Conservation (phyloP, 495 filamentous ascomycete species). For the Penicillium desertorum region DNA sequence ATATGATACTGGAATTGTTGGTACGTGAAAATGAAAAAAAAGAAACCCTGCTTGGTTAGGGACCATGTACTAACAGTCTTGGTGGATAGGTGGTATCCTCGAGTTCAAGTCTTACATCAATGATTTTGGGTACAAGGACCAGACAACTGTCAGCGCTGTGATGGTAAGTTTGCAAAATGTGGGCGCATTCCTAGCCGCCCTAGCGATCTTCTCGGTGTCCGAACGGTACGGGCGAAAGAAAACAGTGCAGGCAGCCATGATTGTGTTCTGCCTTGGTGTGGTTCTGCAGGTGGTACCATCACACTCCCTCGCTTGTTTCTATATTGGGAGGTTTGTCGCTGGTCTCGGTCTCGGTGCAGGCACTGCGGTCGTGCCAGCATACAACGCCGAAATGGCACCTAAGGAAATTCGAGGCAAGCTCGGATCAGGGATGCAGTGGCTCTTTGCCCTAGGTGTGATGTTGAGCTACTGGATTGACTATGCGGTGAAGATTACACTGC, state of each 20-base stretch:
- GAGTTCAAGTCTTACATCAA: slow-evolving; percentile 23
- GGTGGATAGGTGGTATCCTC: slow-evolving; percentile 25
- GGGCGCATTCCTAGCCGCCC: slow-evolving; percentile 35
- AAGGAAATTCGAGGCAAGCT: slow-evolving; percentile 55
- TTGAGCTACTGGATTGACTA: slow-evolving; percentile 55
- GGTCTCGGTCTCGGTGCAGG: slow-evolving; percentile 56
- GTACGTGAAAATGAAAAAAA: slow-evolving; percentile 17
- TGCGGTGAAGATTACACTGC: slow-evolving; percentile 40
- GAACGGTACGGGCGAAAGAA: slow-evolving; percentile 44
- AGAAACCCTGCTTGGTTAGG: neutral
- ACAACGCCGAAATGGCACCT: slow-evolving; percentile 54
- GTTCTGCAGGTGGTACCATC: slow-evolving; percentile 45
- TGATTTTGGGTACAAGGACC: slow-evolving; percentile 30
- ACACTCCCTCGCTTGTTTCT: slow-evolving; percentile 46
- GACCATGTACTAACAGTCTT: neutral
- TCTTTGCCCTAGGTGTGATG: slow-evolving; percentile 51
- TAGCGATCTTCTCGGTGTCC: slow-evolving; percentile 43
- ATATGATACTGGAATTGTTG: slow-evolving; percentile 34
- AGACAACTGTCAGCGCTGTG: slow-evolving; percentile 30
- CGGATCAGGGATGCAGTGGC: slow-evolving; percentile 47
- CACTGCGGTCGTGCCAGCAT: slow-evolving; percentile 55
- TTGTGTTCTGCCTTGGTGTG: slow-evolving; percentile 45
- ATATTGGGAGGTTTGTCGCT: slow-evolving; percentile 50
- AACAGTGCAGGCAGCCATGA: slow-evolving; percentile 41
- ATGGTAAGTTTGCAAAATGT: slow-evolving; percentile 34